Evolutionary conservation across 306 rosid species (phyloP).

Genomic region (Hippophae rhamnoides): DNA sequence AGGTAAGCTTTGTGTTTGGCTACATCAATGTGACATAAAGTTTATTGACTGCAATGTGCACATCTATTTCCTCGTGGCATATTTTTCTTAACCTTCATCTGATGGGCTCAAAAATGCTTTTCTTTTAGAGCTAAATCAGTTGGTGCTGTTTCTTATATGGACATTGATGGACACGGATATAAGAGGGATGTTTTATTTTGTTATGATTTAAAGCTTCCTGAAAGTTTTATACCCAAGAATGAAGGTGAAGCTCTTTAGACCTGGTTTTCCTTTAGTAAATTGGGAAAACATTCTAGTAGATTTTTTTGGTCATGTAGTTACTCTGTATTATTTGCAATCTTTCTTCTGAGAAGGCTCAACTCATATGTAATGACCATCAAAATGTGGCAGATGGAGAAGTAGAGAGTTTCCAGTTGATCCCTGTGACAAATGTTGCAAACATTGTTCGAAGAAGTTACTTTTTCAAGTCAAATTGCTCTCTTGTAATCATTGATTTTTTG

Average conservation of each 20-base stretch:
- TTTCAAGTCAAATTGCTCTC: constrained; percentile 69
- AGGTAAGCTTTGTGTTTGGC: constrained; percentile 26
- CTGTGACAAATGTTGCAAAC: constrained; percentile 52
- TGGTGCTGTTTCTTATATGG: constrained; percentile 73
- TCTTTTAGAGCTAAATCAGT: constrained; percentile 60
- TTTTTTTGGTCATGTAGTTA: neutral
- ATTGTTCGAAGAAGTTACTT: constrained; percentile 46
- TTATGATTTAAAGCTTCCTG: constrained; percentile 78
- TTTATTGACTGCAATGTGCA: too few relatives aligned
- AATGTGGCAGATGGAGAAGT: constrained; percentile 74
- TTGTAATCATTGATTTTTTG: constrained; percentile 64
- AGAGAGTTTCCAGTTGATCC: constrained; percentile 75
- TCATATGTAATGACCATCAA: constrained; percentile 12
- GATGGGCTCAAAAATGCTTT: constrained; percentile 18
- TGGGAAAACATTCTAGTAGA: neutral
- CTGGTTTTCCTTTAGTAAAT: constrained; percentile 2
- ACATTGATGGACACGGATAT: constrained; percentile 61
- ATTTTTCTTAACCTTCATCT: neutral
- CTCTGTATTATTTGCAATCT: neutral
- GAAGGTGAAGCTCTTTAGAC: constrained; percentile 38
- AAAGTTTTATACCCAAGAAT: constrained; percentile 60
- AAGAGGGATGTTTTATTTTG: constrained; percentile 80
- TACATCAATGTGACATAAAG: too few relatives aligned
- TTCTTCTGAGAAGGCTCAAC: constrained; percentile 2
- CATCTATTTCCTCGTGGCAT: neutral